Evolutionary conservation across 805 yeast genomes (phyloP).

Genomic region (Kuraishia floccosa): DNA sequence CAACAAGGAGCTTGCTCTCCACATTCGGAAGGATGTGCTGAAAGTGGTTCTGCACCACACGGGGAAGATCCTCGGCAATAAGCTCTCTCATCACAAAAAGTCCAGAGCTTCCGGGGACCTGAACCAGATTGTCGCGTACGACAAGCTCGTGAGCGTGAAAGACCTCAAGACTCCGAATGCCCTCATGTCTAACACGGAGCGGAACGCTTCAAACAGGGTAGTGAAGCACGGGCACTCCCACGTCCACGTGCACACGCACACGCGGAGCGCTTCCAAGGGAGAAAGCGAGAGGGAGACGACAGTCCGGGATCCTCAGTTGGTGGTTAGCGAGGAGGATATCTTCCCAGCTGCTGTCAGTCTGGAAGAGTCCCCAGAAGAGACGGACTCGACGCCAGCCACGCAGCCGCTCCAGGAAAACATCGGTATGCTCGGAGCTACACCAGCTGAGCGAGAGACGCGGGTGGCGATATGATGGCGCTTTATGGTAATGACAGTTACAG

Average conservation of each 20-base stretch:
- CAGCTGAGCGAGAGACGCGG: no score
- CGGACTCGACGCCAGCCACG: no score
- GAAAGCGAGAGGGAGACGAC: no score
- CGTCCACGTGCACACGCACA: background rate
- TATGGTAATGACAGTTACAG: no score
- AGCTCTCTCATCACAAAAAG: conserved; percentile 26
- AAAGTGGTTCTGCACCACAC: conserved; percentile 51
- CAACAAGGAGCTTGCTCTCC: conserved; percentile 49
- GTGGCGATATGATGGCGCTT: no score
- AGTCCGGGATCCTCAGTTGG: no score
- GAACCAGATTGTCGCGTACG: conserved; percentile 27
- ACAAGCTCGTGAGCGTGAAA: conserved; percentile 22
- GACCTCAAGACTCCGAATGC: conserved; percentile 13
- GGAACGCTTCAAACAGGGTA: background rate
- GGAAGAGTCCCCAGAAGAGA: no score
- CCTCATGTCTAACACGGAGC: background rate
- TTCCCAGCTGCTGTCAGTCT: no score
- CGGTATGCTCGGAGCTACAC: no score
- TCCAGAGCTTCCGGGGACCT: conserved; percentile 20
- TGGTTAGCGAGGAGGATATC: no score
- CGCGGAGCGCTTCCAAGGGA: no score
- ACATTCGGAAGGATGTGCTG: conserved; percentile 51
- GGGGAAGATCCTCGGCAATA: conserved; percentile 70
- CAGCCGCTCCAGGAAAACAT: no score
- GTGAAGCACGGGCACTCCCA: background rate